phyloP scores from a whole-genome alignment of 352 stramenopile species.

The Globisporangium takayamanum region DNA sequence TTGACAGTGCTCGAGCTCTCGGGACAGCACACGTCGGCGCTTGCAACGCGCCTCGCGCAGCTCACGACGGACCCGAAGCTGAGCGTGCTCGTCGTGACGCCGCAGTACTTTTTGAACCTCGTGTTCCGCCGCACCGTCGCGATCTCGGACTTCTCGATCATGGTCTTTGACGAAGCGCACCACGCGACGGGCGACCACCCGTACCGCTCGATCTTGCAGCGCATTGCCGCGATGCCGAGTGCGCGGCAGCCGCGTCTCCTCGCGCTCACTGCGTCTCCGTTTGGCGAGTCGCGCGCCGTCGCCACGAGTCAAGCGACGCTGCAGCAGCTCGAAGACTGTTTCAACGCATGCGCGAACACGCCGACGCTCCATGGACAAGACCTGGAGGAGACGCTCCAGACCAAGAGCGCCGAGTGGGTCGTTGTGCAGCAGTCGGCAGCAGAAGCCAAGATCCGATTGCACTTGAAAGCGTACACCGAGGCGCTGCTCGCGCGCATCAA shows the following conservation, averaged over 20 bases:
- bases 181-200: slow-evolving; percentile 59
- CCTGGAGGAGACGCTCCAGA: slow-evolving; percentile 35
- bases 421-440: slow-evolving; percentile 29
- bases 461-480: slow-evolving; percentile 40
- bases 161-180: slow-evolving; percentile 82
- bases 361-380: slow-evolving; percentile 49
- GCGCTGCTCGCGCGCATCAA: slow-evolving; percentile 28
- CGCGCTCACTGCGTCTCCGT: slow-evolving; percentile 65
- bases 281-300: slow-evolving; percentile 45
- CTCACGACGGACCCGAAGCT: slow-evolving; percentile 20
- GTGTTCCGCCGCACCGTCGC: slow-evolving; percentile 23
- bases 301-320: slow-evolving; percentile 27
- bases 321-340: slow-evolving; percentile 33
- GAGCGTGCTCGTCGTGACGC: slow-evolving; percentile 54
- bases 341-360: slow-evolving; percentile 49
- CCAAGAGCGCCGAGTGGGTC: slow-evolving; percentile 58
- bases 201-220: slow-evolving; percentile 50
- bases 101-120: slow-evolving; percentile 68
- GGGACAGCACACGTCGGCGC: slow-evolving; percentile 31
- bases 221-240: slow-evolving; percentile 21
- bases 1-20: slow-evolving; percentile 49
- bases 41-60: slow-evolving; percentile 6
- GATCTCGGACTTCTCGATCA: slow-evolving; percentile 53
- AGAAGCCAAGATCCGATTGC: slow-evolving; percentile 30
- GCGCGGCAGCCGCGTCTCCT: slow-evolving; percentile 41